Conservation (phyloP, 176 grass and related monocot genomes). For the Cenchrus purpureus region DNA sequence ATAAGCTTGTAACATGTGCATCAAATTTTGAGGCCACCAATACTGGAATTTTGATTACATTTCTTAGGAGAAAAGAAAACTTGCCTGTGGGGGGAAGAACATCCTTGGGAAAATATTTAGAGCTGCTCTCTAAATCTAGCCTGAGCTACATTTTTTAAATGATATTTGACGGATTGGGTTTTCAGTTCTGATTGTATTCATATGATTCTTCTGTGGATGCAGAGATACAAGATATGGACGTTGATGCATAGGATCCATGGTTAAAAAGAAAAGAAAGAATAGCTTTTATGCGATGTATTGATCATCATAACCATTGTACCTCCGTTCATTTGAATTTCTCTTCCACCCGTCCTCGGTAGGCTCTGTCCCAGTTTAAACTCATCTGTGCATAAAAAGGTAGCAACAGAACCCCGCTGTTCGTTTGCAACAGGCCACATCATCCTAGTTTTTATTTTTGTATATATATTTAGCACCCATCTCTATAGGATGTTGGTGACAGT, state of each 20-base stretch:
- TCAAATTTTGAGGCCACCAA: not conserved
- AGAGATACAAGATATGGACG: conserved; percentile 69
- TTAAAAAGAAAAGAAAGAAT: conserved; percentile 23
- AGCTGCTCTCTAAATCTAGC: not conserved
- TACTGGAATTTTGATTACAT: conserved; percentile 1
- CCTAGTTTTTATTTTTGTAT: conserved; percentile 45
- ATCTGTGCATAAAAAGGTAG: conserved; percentile 66
- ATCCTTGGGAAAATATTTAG: conserved; percentile 3
- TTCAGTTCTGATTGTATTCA: not conserved
- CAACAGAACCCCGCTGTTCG: conserved; percentile 47
- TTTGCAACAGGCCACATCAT: conserved; percentile 43
- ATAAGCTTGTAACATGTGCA: not conserved
- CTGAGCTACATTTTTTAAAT: not conserved
- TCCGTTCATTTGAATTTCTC: conserved; percentile 27
- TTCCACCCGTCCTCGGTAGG: conserved; percentile 36
- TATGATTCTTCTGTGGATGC: conserved; percentile 11
- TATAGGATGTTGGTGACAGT: conserved; percentile 52
- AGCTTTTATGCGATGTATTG: conserved; percentile 30
- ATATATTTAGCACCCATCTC: conserved; percentile 62
- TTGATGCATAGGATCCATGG: conserved; percentile 36
- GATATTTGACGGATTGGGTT: not conserved
- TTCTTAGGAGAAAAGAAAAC: too few relatives aligned
- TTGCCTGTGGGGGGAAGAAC: not conserved
- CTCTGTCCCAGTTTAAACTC: conserved; percentile 26
- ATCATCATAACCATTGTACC: conserved; percentile 36